A percentile compares a stretch with the other conserved stretches of the same genome.
Evolutionary conservation across 2,329 filamentous ascomycete genomes (phyloP).

Genomic region (Escovopsis sp.): DNA sequence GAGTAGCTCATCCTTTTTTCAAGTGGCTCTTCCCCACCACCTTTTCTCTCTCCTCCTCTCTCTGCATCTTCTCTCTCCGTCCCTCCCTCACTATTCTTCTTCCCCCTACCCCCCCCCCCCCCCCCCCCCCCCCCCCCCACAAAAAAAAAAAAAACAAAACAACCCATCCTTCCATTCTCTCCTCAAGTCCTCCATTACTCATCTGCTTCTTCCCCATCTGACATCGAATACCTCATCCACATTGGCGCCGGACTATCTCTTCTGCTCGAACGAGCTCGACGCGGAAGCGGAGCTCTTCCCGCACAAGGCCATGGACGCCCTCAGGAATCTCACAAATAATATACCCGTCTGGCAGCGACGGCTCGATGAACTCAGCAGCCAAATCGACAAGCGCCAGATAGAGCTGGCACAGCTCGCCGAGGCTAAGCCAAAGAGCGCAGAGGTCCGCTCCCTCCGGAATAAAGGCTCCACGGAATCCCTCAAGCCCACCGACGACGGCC

Average conservation of each 20-base stretch:
- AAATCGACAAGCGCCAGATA: conserved; percentile 46
- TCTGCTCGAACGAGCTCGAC: background rate
- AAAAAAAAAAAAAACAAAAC: too few relatives aligned
- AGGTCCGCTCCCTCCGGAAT: conserved; percentile 31
- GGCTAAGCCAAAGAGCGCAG: conserved; percentile 12
- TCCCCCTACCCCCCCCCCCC: background rate
- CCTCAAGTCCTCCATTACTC: background rate
- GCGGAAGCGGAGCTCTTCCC: conserved; percentile 13
- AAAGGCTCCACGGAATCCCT: conserved; percentile 40
- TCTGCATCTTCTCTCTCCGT: too few relatives aligned
- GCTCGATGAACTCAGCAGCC: conserved; percentile 43
- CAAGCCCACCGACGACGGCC: conserved; percentile 31
- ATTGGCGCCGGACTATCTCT: too few relatives aligned
- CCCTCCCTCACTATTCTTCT: too few relatives aligned
- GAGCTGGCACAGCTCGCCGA: conserved; percentile 38
- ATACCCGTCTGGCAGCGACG: conserved; percentile 45
- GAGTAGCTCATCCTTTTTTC: too few relatives aligned
- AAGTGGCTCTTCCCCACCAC: too few relatives aligned
- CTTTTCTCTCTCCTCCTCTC: too few relatives aligned
- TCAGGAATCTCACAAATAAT: conserved; percentile 38
- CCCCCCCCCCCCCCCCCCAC: background rate
- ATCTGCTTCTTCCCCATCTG: background rate
- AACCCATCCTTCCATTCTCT: background rate
- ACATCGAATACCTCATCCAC: too few relatives aligned
- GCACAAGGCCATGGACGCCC: conserved; percentile 37